phyloP scores from a whole-genome alignment of 306 rosid species.

The Argentina anserina region DNA sequence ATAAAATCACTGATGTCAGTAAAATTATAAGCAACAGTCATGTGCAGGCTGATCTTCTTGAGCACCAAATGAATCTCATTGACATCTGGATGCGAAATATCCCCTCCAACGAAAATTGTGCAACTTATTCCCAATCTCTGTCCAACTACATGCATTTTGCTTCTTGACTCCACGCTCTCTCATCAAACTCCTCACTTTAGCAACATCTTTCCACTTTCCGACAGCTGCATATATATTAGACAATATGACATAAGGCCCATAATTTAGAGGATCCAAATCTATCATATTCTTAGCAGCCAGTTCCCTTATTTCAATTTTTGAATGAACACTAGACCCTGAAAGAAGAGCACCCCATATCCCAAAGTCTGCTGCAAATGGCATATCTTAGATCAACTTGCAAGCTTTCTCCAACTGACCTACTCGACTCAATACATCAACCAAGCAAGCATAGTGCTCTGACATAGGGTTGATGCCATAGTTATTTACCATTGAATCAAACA shows the following conservation, averaged over 20 bases:
- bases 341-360: conserved; percentile 31
- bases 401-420: conserved; percentile 25
- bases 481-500: conserved; percentile 14
- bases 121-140: conserved; percentile 15
- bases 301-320: conserved; percentile 11
- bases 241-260: conserved; percentile 11
- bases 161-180: conserved; percentile 14
- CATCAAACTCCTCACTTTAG: conserved; percentile 17
- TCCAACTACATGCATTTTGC: conserved; percentile 20
- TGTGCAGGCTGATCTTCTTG: conserved; percentile 8
- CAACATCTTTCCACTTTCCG: conserved; percentile 9
- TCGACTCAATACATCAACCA: conserved; percentile 21
- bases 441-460: conserved; percentile 24
- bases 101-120: conserved; percentile 16
- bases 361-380: conserved; percentile 38
- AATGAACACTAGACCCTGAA: conserved; percentile 20
- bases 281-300: conserved; percentile 15
- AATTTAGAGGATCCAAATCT: neutral
- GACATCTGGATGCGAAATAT: conserved; percentile 15
- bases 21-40: neutral
- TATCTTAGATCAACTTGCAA: conserved; percentile 13
- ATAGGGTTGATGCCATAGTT: conserved; percentile 6
- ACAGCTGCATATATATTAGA: conserved; percentile 11
- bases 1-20: neutral
- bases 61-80: conserved; percentile 15